Percentiles rank a stretch among this genome's conserved stretches.
Conservation (phyloP, 148 eudicot genomes). For the Arctostaphylos glauca region DNA sequence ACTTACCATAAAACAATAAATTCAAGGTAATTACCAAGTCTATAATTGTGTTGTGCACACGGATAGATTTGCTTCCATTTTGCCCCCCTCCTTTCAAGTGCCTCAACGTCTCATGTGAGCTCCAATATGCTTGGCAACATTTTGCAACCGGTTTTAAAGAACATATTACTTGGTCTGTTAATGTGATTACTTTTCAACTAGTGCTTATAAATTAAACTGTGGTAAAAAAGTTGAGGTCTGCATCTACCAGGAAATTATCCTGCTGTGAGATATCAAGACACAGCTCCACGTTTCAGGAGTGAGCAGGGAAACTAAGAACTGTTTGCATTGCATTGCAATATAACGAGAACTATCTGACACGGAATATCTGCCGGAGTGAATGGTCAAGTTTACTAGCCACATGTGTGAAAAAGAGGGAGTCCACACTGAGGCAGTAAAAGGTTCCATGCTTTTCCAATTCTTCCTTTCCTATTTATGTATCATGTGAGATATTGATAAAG, state of each 20-base stretch:
- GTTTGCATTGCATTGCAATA: not conserved
- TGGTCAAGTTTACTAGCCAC: not conserved
- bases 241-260: not conserved
- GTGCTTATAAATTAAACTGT: not conserved
- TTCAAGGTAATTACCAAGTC: not conserved
- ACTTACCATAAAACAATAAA: not conserved
- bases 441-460: not conserved
- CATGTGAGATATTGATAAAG: not conserved
- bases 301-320: not conserved
- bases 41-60: not conserved
- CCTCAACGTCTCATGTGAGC: not conserved
- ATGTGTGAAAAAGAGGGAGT: not conserved
- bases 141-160: not conserved
- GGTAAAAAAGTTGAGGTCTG: not conserved
- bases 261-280: not conserved
- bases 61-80: not conserved
- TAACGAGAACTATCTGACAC: not conserved
- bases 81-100: not conserved
- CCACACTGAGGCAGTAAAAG: not conserved
- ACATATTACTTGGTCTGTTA: not conserved
- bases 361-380: not conserved
- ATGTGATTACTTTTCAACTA: not conserved
- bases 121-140: not conserved
- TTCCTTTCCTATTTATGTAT: not conserved
- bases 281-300: not conserved